phyloP scores from a whole-genome alignment of 345 rosid genomes.

The Geranium rotundifolium region DNA sequence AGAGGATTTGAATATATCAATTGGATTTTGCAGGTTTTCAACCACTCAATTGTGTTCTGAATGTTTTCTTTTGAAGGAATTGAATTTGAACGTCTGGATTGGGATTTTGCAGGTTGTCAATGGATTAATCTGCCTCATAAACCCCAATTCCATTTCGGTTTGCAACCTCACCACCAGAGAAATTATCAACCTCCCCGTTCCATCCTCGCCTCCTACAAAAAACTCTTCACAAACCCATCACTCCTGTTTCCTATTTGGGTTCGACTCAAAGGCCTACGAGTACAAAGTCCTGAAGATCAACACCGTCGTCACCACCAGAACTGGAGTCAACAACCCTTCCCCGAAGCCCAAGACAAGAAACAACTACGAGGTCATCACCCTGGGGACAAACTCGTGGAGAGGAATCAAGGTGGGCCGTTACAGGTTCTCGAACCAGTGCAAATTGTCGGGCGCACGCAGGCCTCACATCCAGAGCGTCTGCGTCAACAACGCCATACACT shows the following conservation, averaged over 20 bases:
- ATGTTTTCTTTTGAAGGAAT: too few relatives aligned
- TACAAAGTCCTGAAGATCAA: slow-evolving; percentile 9
- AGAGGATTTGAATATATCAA: too few relatives aligned
- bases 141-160: neutral
- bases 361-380: neutral
- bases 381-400: slow-evolving; percentile 1
- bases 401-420: neutral
- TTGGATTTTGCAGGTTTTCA: neutral
- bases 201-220: neutral
- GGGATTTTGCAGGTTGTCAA: neutral
- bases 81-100: too few relatives aligned
- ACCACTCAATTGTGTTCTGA: too few relatives aligned
- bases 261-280: neutral
- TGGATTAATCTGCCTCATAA: neutral
- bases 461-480: neutral
- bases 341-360: neutral
- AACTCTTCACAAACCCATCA: neutral
- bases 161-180: slow-evolving; percentile 9
- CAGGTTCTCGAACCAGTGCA: neutral
- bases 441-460: neutral
- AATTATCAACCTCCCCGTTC: neutral
- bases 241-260: slow-evolving; percentile 1
- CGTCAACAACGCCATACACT: neutral
- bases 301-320: neutral
- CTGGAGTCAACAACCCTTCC: neutral